Conservation (phyloP, 1,139 yeast genomes). For the Hanseniaspora sp. region DNA sequence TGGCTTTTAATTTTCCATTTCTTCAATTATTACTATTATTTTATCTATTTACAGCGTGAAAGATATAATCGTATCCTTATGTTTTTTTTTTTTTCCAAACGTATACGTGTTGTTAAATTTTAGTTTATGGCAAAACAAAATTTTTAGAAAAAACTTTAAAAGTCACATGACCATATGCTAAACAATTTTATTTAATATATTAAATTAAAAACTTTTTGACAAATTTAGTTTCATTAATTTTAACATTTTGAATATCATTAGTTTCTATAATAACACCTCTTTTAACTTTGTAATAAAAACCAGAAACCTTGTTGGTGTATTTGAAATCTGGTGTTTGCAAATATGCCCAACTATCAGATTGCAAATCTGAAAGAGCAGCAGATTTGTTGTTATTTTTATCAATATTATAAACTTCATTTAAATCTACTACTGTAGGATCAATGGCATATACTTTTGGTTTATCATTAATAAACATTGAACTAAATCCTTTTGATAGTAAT, state of each 20-base stretch:
- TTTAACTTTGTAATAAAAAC: slow-evolving; percentile 23
- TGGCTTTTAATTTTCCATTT: no score
- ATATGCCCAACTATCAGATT: slow-evolving; percentile 26
- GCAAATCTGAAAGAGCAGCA: slow-evolving; percentile 16
- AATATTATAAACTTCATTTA: slow-evolving; percentile 19
- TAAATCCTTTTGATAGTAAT: slow-evolving; percentile 23
- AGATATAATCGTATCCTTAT: no score
- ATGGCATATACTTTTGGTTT: slow-evolving; percentile 13
- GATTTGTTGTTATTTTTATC: not conserved
- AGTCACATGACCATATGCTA: not conserved
- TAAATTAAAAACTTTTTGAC: not conserved
- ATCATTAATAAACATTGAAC: not conserved
- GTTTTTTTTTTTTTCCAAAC: no score
- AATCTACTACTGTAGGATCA: slow-evolving; percentile 21
- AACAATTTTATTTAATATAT: not conserved
- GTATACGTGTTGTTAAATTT: not conserved
- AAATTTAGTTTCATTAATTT: not conserved
- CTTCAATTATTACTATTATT: no score
- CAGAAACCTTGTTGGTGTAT: slow-evolving; percentile 18
- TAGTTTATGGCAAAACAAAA: not conserved
- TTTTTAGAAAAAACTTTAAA: not conserved
- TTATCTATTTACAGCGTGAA: no score
- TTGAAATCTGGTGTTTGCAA: slow-evolving; percentile 26
- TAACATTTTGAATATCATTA: slow-evolving; percentile 2
- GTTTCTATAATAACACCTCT: slow-evolving; percentile 24